Percentiles rank a stretch among this genome's conserved stretches.
Conservation (phyloP, 75 land plant genomes). For the Azolla pinnata region DNA sequence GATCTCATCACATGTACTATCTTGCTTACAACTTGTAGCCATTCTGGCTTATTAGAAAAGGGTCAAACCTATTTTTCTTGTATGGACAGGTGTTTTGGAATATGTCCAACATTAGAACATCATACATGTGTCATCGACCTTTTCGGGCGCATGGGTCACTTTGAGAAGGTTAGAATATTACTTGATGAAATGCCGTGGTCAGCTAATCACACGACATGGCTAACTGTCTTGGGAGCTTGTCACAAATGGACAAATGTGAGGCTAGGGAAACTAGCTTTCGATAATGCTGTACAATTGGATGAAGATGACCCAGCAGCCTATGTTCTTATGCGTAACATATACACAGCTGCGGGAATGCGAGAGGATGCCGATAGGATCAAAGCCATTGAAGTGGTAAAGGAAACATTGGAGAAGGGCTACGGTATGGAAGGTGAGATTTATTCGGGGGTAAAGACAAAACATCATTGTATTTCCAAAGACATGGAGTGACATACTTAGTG, state of each 20-base stretch:
- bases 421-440: too few relatives aligned
- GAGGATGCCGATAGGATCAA: too few relatives aligned
- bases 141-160: constrained; percentile 33
- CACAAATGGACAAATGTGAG: constrained; percentile 35
- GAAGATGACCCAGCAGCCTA: too few relatives aligned
- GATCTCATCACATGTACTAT: constrained; percentile 42
- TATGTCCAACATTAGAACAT: constrained; percentile 34
- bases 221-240: constrained; percentile 47
- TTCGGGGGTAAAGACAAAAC: too few relatives aligned
- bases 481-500: too few relatives aligned
- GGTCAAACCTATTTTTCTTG: constrained; percentile 32
- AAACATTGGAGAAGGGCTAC: too few relatives aligned
- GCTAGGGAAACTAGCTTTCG: constrained; percentile 39
- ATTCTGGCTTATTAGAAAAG: constrained; percentile 29
- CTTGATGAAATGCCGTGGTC: constrained; percentile 39
- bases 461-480: too few relatives aligned
- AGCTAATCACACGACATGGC: constrained; percentile 43
- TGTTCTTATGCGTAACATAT: too few relatives aligned
- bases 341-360: too few relatives aligned
- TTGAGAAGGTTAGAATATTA: constrained; percentile 34
- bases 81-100: constrained; percentile 35
- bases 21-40: constrained; percentile 34
- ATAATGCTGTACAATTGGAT: constrained; percentile 31
- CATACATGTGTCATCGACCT: constrained; percentile 56
- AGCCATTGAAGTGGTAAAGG: too few relatives aligned